A percentile compares a stretch with the other conserved stretches of the same genome.
phyloP scores from a whole-genome alignment of 2,329 filamentous ascomycete genomes.

The Lecanicillium sp. region DNA sequence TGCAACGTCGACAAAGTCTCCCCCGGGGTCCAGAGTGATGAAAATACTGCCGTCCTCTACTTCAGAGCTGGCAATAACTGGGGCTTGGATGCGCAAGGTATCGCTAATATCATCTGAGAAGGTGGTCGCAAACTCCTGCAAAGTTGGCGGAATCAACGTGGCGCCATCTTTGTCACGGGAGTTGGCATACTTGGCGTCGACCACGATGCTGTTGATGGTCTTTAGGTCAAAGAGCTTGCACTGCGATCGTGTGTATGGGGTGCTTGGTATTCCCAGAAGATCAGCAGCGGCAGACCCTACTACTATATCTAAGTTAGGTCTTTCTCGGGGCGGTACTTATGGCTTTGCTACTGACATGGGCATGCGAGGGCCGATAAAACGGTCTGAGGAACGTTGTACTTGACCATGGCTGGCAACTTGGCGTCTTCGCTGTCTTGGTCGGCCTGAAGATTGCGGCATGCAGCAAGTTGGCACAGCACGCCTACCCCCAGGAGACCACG shows the following conservation, averaged over 20 bases:
- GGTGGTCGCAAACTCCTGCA: conserved; percentile 36
- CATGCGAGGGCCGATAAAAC: conserved; percentile 1
- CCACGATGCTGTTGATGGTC: conserved; percentile 27
- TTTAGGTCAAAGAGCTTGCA: conserved; percentile 18
- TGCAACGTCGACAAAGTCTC: conserved; percentile 33
- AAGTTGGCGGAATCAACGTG: conserved; percentile 43
- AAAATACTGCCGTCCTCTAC: conserved; percentile 25
- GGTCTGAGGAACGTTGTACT: neutral
- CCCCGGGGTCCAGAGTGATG: conserved; percentile 35
- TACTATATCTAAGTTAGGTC: neutral
- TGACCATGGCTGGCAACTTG: neutral
- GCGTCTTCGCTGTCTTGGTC: neutral
- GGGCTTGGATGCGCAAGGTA: conserved; percentile 20
- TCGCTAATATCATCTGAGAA: conserved; percentile 30
- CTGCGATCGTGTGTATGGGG: conserved; percentile 21
- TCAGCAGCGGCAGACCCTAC: neutral
- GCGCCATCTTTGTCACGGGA: conserved; percentile 34
- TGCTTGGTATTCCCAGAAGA: conserved; percentile 23
- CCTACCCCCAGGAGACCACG: too few relatives aligned
- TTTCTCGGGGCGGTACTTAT: too few relatives aligned
- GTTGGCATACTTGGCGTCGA: conserved; percentile 33
- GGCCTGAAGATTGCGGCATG: too few relatives aligned
- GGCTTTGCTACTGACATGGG: neutral
- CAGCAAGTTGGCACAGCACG: too few relatives aligned
- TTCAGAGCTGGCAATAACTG: conserved; percentile 15